A percentile compares a stretch with the other conserved stretches of the same genome.
Conservation (phyloP, 2,329 filamentous ascomycete genomes). For the Neonectria sp. region DNA sequence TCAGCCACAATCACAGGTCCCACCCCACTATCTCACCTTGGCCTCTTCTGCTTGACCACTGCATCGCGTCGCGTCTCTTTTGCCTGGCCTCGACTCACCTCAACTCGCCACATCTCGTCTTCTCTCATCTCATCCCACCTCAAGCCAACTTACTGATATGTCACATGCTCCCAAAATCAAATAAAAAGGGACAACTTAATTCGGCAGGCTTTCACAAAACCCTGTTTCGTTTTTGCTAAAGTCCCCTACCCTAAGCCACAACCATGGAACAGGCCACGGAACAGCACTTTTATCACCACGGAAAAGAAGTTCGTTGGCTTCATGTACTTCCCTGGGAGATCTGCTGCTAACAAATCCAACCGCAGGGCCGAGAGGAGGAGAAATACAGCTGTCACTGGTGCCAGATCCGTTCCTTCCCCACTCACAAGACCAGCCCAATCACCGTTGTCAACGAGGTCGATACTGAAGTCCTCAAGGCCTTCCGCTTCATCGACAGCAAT, state of each 20-base stretch:
- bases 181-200: background rate
- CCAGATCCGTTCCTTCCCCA: slow-evolving; percentile 70
- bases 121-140: background rate
- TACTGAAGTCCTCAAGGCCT: slow-evolving; percentile 70
- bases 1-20: background rate
- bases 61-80: background rate
- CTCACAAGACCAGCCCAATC: slow-evolving; percentile 66
- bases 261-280: slow-evolving; percentile 64
- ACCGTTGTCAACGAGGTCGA: slow-evolving; percentile 77
- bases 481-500: slow-evolving; percentile 77
- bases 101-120: background rate
- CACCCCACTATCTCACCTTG: background rate
- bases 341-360: slow-evolving; percentile 12
- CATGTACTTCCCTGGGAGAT: background rate
- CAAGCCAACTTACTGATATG: background rate
- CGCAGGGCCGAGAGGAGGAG: slow-evolving; percentile 56
- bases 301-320: slow-evolving; percentile 49
- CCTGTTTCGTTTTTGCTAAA: background rate
- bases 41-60: no score
- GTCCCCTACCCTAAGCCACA: background rate
- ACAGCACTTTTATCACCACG: slow-evolving; percentile 67
- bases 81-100: background rate
- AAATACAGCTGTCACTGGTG: slow-evolving; percentile 71
- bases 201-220: background rate
- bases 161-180: background rate